These are phyloP conservation scores for Diaporthe ilicicola DNA, from an alignment of 2,329 filamentous ascomycete genomes.

Conservation along the genomic window DNA sequence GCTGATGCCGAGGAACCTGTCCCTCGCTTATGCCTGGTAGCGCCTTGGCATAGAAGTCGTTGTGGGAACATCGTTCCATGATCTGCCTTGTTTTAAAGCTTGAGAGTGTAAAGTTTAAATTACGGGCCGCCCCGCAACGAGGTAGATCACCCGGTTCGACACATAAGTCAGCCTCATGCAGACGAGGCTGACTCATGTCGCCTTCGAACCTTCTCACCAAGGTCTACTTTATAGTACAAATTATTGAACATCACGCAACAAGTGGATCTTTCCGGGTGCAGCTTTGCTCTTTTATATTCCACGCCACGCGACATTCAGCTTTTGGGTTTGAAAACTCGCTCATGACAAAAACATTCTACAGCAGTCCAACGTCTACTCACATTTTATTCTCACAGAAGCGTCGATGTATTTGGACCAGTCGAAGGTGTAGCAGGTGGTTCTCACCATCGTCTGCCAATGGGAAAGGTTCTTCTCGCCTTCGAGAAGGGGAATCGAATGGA, in stretches of 20 bases:
- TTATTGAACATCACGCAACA: no score
- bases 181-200: not conserved
- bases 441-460: no score
- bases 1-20: not conserved
- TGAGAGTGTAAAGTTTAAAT: not conserved
- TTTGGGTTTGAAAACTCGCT: not conserved
- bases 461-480: no score
- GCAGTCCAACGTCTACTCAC: not conserved
- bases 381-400: no score
- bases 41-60: not conserved
- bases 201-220: not conserved
- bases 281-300: not conserved
- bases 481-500: no score
- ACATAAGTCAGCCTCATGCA: no score
- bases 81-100: conserved; percentile 9
- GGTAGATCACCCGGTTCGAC: not conserved
- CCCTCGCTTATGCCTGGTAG: not conserved
- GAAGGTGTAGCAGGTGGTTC: no score
- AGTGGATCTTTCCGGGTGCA: no score
- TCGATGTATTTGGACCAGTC: no score
- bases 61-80: not conserved
- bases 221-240: not conserved
- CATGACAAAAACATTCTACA: not conserved
- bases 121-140: not conserved
- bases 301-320: not conserved